phyloP scores from a whole-genome alignment of 192 early-diverging fungal genomes.

The Linnemannia hyalina region DNA sequence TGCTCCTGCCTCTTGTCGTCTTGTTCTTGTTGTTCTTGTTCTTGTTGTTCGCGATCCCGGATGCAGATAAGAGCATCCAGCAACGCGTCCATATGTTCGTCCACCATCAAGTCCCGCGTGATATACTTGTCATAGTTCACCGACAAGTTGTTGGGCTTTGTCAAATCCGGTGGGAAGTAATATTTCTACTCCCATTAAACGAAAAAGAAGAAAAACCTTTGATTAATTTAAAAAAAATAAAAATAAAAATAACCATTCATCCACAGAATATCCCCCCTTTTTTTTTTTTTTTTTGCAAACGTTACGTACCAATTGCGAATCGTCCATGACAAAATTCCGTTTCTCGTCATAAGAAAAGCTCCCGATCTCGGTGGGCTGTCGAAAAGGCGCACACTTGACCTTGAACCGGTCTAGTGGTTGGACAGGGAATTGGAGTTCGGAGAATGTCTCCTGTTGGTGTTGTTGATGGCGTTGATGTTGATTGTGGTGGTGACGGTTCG shows the following conservation, averaged over 20 bases:
- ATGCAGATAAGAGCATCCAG: slow-evolving; percentile 71
- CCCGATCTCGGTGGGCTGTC: slow-evolving; percentile 73
- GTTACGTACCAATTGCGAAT: slow-evolving; percentile 63
- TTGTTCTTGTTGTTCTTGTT: neutral
- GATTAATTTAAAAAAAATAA: neutral
- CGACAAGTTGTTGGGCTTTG: slow-evolving; percentile 65
- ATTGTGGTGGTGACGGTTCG: neutral
- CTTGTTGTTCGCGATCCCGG: slow-evolving; percentile 27
- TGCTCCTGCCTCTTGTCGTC: slow-evolving; percentile 2
- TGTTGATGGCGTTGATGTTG: neutral
- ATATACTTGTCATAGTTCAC: slow-evolving; percentile 80
- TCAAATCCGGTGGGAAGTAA: slow-evolving; percentile 63
- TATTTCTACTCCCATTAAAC: slow-evolving; percentile 59
- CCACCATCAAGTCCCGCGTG: slow-evolving; percentile 64
- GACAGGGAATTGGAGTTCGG: slow-evolving; percentile 50
- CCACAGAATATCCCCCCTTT: too few species aligned
- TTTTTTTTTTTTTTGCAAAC: neutral
- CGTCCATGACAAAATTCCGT: slow-evolving; percentile 72
- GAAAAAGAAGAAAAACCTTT: neutral
- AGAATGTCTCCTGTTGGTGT: neutral
- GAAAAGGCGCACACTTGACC: slow-evolving; percentile 60
- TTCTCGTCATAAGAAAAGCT: slow-evolving; percentile 75
- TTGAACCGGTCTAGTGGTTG: slow-evolving; percentile 53
- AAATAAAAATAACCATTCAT: neutral
- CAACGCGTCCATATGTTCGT: slow-evolving; percentile 89